Evolutionary conservation across 1,139 yeast species (phyloP), one percentile per base, ranked within the genome.

Genomic region (Scheffersomyces quercinus): DNA sequence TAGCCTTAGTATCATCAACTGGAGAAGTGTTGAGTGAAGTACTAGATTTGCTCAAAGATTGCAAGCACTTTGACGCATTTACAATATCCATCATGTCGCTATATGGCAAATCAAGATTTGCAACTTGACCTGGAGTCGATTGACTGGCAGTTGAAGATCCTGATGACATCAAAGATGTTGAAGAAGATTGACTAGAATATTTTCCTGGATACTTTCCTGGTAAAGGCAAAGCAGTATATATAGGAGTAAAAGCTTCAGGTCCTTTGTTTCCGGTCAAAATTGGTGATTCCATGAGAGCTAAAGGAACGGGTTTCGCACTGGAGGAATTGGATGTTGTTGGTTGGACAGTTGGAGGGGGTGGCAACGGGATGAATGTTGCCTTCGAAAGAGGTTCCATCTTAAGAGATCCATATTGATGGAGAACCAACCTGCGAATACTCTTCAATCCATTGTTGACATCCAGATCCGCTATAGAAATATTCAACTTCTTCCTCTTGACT

Each of bases 11-110:
- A 5, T 20, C 26, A 20, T 29, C 32, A 9, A 14, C 7, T 7
- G 5, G 15, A 10, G 11, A 11, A 15, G 35, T 14, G 10, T 31
- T 20, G 24, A 14, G 35, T 10, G 35, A 13, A 5, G 33, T 24
- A 26, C 34, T 34, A 3, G 56, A 43, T 41, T 51, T 49, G 41
- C 67, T 53, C 40, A 71, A 55, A 15, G 66, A 60, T 50, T 70
- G 75, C 28, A 72, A 59, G 45, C 76, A 71, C 48, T 64, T 63
- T 20, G 75, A 70, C 4, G 77, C 77, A 49, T 66, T 68, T 12
- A 71, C 67, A 12, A 72, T 59, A 40, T 70, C 77, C 42, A 61
- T 52, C 57, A 65, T 57, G 32, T 65, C 71, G 42, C 38, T 35
- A 14, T 14, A 31, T 10, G 35, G 35, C n/a, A 31, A 31, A 20